Evolutionary conservation across 1,284 basidiomycete species (phyloP).

Genomic region (Omphalotus olearius): DNA sequence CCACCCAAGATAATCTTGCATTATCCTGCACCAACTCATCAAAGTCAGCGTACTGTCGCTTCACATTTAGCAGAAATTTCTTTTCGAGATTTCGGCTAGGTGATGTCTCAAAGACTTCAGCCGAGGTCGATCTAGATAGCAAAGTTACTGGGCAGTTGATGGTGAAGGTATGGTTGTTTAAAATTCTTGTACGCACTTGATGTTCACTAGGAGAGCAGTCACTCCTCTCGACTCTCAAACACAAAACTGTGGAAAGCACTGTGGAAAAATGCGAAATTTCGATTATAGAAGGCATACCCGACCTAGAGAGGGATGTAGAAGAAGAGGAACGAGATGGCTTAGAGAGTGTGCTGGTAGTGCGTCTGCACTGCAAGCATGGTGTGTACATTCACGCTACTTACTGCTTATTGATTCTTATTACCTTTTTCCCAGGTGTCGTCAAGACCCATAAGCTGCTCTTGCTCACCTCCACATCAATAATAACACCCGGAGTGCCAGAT

Average conservation of each 20-base stretch:
- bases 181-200: constrained; percentile 2
- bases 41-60: constrained; percentile 76
- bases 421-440: constrained; percentile 54
- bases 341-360: constrained; percentile 67
- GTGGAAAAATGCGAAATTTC: constrained; percentile 72
- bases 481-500: constrained; percentile 59
- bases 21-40: constrained; percentile 73
- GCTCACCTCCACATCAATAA: constrained; percentile 48
- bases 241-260: constrained; percentile 67
- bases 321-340: constrained; percentile 52
- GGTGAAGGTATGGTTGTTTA: constrained; percentile 47
- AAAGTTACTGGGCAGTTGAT: constrained; percentile 59
- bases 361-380: constrained; percentile 80
- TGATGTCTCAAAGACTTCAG: constrained; percentile 17
- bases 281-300: constrained; percentile 48
- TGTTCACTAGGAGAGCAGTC: constrained; percentile 36
- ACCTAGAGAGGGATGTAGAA: constrained; percentile 17
- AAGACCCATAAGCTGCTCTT: constrained; percentile 75
- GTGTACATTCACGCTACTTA: constrained; percentile 13
- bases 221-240: constrained; percentile 67
- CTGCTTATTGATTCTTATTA: constrained; percentile 9
- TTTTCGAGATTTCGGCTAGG: constrained; percentile 60
- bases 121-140: constrained; percentile 27
- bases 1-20: constrained; percentile 52
- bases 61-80: constrained; percentile 63